Base-by-base conservation (phyloP, 805 yeast species). In the Saturnispora sekii region DNA sequence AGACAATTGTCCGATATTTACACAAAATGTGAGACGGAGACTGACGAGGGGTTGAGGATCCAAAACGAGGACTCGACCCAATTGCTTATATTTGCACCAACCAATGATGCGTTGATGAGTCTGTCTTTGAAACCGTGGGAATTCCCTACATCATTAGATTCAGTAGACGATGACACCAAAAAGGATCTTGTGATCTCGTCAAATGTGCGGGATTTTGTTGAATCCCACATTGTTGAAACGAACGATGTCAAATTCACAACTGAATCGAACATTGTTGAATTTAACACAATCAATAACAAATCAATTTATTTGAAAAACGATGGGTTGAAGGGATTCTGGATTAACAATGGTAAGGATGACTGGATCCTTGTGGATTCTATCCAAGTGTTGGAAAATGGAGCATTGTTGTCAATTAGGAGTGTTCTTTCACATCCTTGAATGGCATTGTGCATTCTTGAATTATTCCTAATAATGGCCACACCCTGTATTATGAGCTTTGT, bases 71-170 rank as follows among this genome's bases (percentile, higher is more conserved):
- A 35, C 8, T 14, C 41, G 30, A 36, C 53, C 8, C 58, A 59
- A 60, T 42, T 73, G 51, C 62, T 84, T 17, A 72, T 86, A 6
- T 72, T 86, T 55, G 85, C 94, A 3, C 95, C 95, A 7, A 67
- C 77, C 2, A 77, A 86, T 55, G 61, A 60, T 10, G 89, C 86
- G 3, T 67, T 86, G 47, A 63, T 64, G 30, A 62, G 68, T 2
- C 56, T 80, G 40, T 10, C 61, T 3, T 45, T 59, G 45, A 86
- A 85, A 59, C 95, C 95, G 16, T 87, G 95, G 95, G 81, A 81
- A 57, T 86, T 81, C 60, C 95, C 95, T 0, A 59, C 56, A 7
- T 54, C 66, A 5, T 65, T 76, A 12, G 67, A 64, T 6, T 15
- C 38, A 6, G 64, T 70, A 32, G 58, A 60, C 40, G 66, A 68